Conservation (phyloP, 140 eudicot species). For the Flaveria floridana region DNA sequence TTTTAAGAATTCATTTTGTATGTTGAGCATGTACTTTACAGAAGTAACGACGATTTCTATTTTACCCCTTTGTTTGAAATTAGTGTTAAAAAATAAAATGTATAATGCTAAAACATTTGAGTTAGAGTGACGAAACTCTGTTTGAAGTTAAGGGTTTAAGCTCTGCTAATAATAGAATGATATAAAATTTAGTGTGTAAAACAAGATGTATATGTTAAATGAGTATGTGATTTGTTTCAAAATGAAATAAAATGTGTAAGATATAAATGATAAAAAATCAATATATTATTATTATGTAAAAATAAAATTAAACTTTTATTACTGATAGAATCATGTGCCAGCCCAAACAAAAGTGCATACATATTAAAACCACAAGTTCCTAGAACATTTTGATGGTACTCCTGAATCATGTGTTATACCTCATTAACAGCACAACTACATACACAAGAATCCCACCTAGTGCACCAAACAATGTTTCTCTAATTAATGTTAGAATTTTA, state of each 20-base stretch:
- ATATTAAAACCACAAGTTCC: slow-evolving; percentile 9
- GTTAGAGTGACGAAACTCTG: too few relatives aligned
- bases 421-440: not conserved
- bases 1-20: not conserved
- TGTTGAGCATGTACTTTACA: not conserved
- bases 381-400: not conserved
- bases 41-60: not conserved
- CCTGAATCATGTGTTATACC: slow-evolving; percentile 9
- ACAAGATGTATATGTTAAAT: too few relatives aligned
- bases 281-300: not conserved
- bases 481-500: too few relatives aligned
- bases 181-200: too few relatives aligned
- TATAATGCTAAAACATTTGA: too few relatives aligned
- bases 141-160: too few relatives aligned
- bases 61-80: not conserved
- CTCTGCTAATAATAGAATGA: too few relatives aligned
- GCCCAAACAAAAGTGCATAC: slow-evolving; percentile 1
- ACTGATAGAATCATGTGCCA: slow-evolving; percentile 8
- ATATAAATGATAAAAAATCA: not conserved
- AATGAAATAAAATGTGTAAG: too few relatives aligned
- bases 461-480: too few relatives aligned
- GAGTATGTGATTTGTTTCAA: too few relatives aligned
- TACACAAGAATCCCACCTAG: too few relatives aligned
- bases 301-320: not conserved
- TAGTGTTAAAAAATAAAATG: not conserved